Base-by-base conservation (phyloP, 2,329 filamentous ascomycete genomes). In the Podosphaera leucotricha region DNA sequence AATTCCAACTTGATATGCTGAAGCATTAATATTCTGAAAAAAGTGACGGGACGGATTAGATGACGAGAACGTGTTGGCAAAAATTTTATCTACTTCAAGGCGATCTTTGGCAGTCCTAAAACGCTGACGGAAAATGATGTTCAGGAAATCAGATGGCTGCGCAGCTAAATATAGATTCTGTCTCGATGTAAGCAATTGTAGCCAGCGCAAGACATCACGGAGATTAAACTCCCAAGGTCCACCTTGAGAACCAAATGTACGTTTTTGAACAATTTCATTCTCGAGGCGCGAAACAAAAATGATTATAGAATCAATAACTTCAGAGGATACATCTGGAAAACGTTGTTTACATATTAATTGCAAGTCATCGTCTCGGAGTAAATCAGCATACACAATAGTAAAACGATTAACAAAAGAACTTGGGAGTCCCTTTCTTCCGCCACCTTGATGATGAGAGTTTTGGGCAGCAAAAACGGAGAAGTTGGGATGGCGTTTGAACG, bases 361-460 rank as follows among this genome's bases (percentile, higher is more conserved):
- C 47, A 98, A 62, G 63, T 98, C 90, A 26, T 82, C 71, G 21
- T 79, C 68, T 15, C 71, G 79, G 58, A 98, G 90, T 3, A 85
- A 72, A 56, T 98, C 90, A 46, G 90, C 85, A 61, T 95, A 95
- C 0, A 98, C 92, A 16, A 98, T 87, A 33, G 92, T 90, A 59
- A 98, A 98, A 39, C 92, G 80, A 59, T 98, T 95, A 49, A 98
- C 90, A 55, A 98, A 98, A 1, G 90, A 95, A 46, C 80, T 81
- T 1, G 90, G 90, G 30, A 98, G 65, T 35, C 90, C 90, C 61
- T 98, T 98, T 53, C 90, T 75, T 8, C 90, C 90, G 49, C 90
- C 87, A 46, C 90, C 90, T 61, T 98, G 90, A 54, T 94, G 84
- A 61, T 98, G 90, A 7, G 90, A 90, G 57, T 98, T 98, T 59